Percentiles rank a stretch among this genome's conserved stretches.
Conservation (phyloP, 345 rosid species). For the Gossypioides kirkii region DNA sequence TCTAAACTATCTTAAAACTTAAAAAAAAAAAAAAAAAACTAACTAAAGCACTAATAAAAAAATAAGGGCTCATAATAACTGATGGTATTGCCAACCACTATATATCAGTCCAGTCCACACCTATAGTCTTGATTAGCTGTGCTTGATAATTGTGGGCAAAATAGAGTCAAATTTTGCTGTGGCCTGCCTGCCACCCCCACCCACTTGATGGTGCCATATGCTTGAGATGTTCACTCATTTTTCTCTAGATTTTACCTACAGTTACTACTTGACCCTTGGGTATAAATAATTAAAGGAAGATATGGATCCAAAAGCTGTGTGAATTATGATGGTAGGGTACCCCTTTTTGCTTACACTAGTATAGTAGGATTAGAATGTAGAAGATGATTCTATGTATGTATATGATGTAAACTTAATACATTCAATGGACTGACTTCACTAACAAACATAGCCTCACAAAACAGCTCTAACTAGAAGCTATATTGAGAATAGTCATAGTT, state of each 20-base stretch:
- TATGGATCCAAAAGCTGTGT: background rate
- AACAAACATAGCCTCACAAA: slow-evolving; percentile 13
- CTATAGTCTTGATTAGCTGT: too few relatives aligned
- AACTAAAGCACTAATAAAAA: too few relatives aligned
- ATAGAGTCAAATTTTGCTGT: too few relatives aligned
- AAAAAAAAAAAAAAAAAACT: too few relatives aligned
- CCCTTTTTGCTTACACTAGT: background rate
- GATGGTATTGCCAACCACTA: too few relatives aligned
- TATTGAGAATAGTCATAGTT: background rate
- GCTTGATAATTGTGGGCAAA: too few relatives aligned
- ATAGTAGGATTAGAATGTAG: slow-evolving; percentile 1
- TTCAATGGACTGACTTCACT: background rate
- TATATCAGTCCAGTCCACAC: too few relatives aligned
- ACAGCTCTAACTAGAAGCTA: background rate
- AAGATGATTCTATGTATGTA: slow-evolving; percentile 5
- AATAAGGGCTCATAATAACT: too few relatives aligned
- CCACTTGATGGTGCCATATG: too few relatives aligned
- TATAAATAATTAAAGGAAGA: background rate
- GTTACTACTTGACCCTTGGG: background rate
- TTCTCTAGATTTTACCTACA: slow-evolving; percentile 21
- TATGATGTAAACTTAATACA: background rate
- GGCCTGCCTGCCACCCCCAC: too few relatives aligned
- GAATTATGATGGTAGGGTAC: slow-evolving; percentile 25
- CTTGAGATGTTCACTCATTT: background rate
- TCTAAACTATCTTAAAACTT: too few relatives aligned